A percentile compares a stretch with the other conserved stretches of the same genome.
These are phyloP conservation scores for Pythium rishiriense DNA, from an alignment of 352 stramenopile genomes.

Conservation along the genomic window DNA sequence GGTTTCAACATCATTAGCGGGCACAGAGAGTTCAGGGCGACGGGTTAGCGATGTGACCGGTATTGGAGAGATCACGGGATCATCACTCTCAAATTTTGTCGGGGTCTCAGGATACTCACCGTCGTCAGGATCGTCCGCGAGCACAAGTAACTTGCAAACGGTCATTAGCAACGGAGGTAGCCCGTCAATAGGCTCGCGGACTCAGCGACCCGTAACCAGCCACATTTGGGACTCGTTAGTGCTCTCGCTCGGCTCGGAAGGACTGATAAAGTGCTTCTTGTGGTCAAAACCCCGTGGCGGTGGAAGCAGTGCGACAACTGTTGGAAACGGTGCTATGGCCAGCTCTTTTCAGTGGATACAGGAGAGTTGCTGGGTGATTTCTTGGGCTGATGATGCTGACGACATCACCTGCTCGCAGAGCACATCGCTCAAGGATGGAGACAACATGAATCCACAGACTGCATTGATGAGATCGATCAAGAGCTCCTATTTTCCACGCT, in stretches of 20 bases:
- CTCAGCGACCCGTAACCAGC: background rate
- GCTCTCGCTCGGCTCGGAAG: conserved; percentile 73
- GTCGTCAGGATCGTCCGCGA: background rate
- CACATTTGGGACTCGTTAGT: conserved; percentile 71
- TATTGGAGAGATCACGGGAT: background rate
- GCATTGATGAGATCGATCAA: conserved; percentile 84
- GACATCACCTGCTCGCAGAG: conserved; percentile 87
- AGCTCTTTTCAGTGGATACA: conserved; percentile 64
- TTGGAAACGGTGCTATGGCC: background rate
- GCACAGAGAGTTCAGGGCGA: conserved; percentile 14
- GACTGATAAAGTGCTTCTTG: conserved; percentile 77
- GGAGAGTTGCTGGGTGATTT: conserved; percentile 83
- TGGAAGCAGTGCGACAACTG: conserved; percentile 20
- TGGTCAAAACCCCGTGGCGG: conserved; percentile 70
- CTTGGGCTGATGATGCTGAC: conserved; percentile 77
- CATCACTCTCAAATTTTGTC: conserved; percentile 16
- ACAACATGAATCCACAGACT: conserved; percentile 84
- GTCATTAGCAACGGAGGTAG: background rate
- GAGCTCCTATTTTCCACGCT: conserved; percentile 68
- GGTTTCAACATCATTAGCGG: conserved; percentile 18
- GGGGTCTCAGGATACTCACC: conserved; percentile 7
- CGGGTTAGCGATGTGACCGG: conserved; percentile 13
- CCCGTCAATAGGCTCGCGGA: background rate
- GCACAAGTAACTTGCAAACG: background rate
- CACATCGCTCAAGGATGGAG: conserved; percentile 71